Conservation (phyloP, 23 red algal genomes). For the Gracilaria gracilis region DNA sequence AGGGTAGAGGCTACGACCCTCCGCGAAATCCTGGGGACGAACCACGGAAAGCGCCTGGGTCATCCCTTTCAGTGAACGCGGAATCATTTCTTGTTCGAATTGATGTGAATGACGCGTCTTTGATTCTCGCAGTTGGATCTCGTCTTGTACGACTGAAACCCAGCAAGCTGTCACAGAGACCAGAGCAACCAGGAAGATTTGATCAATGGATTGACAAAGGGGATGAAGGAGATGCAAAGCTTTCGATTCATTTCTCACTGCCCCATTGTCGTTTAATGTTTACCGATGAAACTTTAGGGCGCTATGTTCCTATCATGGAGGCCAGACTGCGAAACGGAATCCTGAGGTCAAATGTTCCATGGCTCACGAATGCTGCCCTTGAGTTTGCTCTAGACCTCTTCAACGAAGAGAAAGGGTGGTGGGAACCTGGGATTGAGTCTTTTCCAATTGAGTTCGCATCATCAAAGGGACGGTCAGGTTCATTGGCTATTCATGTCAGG, state of each 20-base stretch:
- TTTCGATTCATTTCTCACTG: conserved; percentile 60
- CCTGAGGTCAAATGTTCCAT: conserved; percentile 68
- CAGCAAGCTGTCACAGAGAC: conserved; percentile 59
- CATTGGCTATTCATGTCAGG: conserved; percentile 65
- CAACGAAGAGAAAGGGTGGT: conserved; percentile 86
- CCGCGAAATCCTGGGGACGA: conserved; percentile 47
- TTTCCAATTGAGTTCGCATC: conserved; percentile 71
- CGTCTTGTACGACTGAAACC: conserved; percentile 49
- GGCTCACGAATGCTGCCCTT: conserved; percentile 60
- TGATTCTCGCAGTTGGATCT: conserved; percentile 74
- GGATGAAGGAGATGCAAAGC: conserved; percentile 67
- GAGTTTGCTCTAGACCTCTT: conserved; percentile 85
- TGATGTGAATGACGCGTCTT: conserved; percentile 78
- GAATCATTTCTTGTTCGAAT: conserved; percentile 75
- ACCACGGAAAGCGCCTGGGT: conserved; percentile 33
- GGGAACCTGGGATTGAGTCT: conserved; percentile 82
- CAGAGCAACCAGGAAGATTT: conserved; percentile 63
- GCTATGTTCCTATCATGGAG: conserved; percentile 87
- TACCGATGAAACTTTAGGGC: conserved; percentile 73
- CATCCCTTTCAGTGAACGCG: conserved; percentile 70
- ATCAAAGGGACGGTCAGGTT: conserved; percentile 77
- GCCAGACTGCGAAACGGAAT: conserved; percentile 58
- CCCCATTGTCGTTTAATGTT: conserved; percentile 83
- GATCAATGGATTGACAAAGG: conserved; percentile 73
- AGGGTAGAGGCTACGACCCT: conserved; percentile 71